Base-by-base conservation (phyloP, 768 basidiomycete species). In the Krasilnikovozyma curviuscula region DNA sequence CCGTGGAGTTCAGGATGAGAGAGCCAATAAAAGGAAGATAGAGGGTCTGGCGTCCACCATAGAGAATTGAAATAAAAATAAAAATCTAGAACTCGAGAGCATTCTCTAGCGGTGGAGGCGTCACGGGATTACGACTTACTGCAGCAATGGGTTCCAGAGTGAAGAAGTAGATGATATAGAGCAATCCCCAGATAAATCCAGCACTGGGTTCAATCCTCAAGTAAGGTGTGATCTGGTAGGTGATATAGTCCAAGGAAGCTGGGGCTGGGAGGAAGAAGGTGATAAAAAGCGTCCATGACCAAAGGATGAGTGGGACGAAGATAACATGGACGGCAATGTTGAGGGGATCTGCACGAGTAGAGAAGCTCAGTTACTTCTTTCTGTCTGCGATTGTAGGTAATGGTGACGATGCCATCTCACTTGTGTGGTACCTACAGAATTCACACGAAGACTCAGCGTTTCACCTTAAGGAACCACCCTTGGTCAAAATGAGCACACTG, bases 241-340 rank as follows among this genome's bases (percentile, higher is more conserved):
- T 38, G 45, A 46, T 12, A 9, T 3, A 19, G 27, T 34, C 43
- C 30, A 50, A 39, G 29, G 30, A n/a, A 13, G 32, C 12, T 3
- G 44, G 49, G 18, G 49, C 41, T 5, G 41, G 42, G 43, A 44
- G 29, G 37, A 14, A 16, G n/a, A 37, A 24, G n/a, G 49, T 25
- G 19, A 39, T 7, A 21, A 44, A 43, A 31, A 25, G 27, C 27
- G 39, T 37, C 29, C 29, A 33, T 27, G 49, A 37, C 28, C 35
- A 43, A 35, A 50, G 39, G 43, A 50, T 43, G 21, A 44, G 9
- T 8, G 49, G 49, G 19, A 50, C 49, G 34, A 50, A 43, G 43
- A 50, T 18, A 38, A 50, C 34, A 39, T 50, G 49, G 35, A 50
- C 34, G 27, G 38, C 34, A 31, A 50, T 39, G 43, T 50, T 50